Conservation (phyloP, 192 early-diverging fungal genomes). For the Entomortierella chlamydospora region DNA sequence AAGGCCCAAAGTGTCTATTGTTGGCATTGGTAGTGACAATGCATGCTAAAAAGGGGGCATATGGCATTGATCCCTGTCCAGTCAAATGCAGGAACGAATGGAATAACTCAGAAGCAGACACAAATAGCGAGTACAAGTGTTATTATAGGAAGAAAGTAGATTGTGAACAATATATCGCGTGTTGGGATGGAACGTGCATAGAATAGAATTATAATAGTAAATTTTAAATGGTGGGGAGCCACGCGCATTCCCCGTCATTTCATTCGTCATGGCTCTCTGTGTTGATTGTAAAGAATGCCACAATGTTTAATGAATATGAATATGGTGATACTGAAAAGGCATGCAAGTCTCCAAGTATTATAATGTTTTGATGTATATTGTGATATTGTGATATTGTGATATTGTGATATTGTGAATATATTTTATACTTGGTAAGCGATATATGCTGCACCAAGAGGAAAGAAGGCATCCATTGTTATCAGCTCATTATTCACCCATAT, state of each 20-base stretch:
- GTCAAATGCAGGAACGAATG: background rate
- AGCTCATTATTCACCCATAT: no score
- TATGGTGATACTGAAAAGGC: background rate
- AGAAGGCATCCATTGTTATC: background rate
- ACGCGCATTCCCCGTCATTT: background rate
- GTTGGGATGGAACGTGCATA: background rate
- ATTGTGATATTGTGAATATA: constrained; percentile 4
- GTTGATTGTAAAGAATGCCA: constrained; percentile 2
- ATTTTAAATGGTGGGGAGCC: background rate
- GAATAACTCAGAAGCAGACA: background rate
- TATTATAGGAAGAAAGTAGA: background rate
- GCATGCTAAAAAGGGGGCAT: background rate
- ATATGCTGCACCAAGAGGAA: background rate
- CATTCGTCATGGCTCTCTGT: constrained; percentile 2
- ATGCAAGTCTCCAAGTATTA: background rate
- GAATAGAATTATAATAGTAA: background rate
- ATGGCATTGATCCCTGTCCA: background rate
- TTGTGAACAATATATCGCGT: background rate
- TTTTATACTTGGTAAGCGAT: constrained; percentile 13
- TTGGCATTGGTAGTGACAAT: background rate
- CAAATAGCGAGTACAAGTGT: background rate
- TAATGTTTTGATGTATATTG: background rate
- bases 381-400: background rate
- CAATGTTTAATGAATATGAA: background rate
- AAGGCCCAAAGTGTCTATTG: background rate